Evolutionary conservation across 2,329 filamentous ascomycete species (phyloP).

Genomic region (Pseudogymnoascus sp.): DNA sequence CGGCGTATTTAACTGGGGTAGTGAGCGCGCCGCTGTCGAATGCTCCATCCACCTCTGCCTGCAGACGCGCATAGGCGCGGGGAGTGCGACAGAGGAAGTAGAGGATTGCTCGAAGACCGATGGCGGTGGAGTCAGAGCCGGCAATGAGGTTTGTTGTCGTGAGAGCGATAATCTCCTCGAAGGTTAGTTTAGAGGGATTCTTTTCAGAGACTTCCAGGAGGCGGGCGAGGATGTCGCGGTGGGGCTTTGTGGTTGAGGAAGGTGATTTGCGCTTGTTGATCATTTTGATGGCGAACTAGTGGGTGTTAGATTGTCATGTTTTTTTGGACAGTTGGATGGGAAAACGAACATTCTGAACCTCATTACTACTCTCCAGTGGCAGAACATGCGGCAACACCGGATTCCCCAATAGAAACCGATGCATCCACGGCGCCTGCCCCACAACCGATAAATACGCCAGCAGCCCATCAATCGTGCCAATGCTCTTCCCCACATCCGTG

Average conservation of each 20-base stretch:
- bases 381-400: not conserved
- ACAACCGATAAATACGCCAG: not conserved
- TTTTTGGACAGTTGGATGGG: not conserved
- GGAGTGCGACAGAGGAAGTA: slow-evolving; percentile 33
- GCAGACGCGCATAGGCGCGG: slow-evolving; percentile 18
- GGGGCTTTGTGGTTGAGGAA: not conserved
- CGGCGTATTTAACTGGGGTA: slow-evolving; percentile 19
- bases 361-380: slow-evolving; percentile 20
- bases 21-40: slow-evolving; percentile 29
- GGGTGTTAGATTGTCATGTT: slow-evolving; percentile 13
- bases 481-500: slow-evolving; percentile 32
- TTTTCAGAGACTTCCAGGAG: slow-evolving; percentile 17
- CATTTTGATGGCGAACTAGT: not conserved
- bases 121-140: slow-evolving; percentile 37
- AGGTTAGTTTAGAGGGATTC: not conserved
- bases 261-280: not conserved
- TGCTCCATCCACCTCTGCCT: slow-evolving; percentile 17
- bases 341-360: slow-evolving; percentile 34
- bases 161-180: not conserved
- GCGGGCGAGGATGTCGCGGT: slow-evolving; percentile 15
- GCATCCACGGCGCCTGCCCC: slow-evolving; percentile 10
- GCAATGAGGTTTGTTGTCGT: slow-evolving; percentile 15
- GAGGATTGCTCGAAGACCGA: slow-evolving; percentile 36
- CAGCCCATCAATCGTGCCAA: slow-evolving; percentile 4
- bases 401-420: slow-evolving; percentile 12